Evolutionary conservation across 352 stramenopile species (phyloP).

Genomic region (Phytophthora rubi): DNA sequence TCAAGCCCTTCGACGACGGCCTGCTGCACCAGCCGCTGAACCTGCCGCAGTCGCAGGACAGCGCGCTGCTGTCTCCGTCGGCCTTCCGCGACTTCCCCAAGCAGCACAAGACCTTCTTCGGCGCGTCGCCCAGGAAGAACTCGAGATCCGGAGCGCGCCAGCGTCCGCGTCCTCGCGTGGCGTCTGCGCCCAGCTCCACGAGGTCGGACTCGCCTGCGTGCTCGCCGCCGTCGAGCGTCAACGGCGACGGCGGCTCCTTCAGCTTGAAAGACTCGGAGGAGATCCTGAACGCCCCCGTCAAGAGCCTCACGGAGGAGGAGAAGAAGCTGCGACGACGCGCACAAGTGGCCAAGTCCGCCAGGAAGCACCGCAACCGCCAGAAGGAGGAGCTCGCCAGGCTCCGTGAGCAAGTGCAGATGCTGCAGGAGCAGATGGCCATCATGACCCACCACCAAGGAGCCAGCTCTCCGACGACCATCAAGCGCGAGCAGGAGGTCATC

Average conservation of each 20-base stretch:
- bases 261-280: constrained; percentile 68
- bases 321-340: constrained; percentile 82
- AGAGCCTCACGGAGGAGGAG: constrained; percentile 84
- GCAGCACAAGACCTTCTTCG: constrained; percentile 27
- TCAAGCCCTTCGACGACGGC: constrained; percentile 24
- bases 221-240: constrained; percentile 54
- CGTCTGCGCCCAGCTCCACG: constrained; percentile 28
- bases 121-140: constrained; percentile 16
- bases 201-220: constrained; percentile 43
- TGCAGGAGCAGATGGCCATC: constrained; percentile 83
- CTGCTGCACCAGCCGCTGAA: constrained; percentile 37
- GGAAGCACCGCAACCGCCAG: constrained; percentile 84
- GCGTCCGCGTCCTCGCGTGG: constrained; percentile 8
- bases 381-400: constrained; percentile 81
- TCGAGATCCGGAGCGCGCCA: neutral
- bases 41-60: constrained; percentile 22
- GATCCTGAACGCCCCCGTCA: constrained; percentile 81
- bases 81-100: constrained; percentile 24
- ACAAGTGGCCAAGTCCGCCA: constrained; percentile 82
- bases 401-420: constrained; percentile 71
- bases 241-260: constrained; percentile 29
- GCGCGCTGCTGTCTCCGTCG: constrained; percentile 24
- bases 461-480: constrained; percentile 47
- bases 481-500: constrained; percentile 62
- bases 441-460: constrained; percentile 59